These are phyloP conservation scores for Claviceps maximensis DNA, from an alignment of 2,329 filamentous ascomycete species.

Conservation along the genomic window DNA sequence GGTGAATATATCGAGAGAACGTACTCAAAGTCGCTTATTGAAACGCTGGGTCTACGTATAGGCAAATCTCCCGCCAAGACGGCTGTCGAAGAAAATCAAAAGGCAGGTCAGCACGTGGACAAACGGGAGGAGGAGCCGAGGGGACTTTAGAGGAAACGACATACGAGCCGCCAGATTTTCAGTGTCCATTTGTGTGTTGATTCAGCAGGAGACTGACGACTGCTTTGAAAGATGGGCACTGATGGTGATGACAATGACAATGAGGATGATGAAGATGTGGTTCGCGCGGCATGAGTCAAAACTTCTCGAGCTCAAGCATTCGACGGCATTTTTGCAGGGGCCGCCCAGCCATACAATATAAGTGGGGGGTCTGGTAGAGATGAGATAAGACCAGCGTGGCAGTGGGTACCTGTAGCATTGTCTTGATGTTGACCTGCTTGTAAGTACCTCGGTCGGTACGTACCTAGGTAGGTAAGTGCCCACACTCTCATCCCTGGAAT, in stretches of 20 bases:
- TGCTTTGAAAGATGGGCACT: background rate
- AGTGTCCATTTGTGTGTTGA: background rate
- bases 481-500: too few relatives aligned
- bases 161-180: background rate
- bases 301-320: background rate
- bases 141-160: background rate
- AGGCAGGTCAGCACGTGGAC: background rate
- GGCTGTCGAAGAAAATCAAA: background rate
- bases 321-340: background rate
- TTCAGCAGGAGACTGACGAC: background rate
- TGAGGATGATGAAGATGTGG: background rate
- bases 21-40: conserved; percentile 12
- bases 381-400: too few relatives aligned
- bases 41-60: conserved; percentile 5
- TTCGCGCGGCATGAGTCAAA: background rate
- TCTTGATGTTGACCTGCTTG: too few relatives aligned
- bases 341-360: too few relatives aligned
- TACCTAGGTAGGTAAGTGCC: too few relatives aligned
- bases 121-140: background rate
- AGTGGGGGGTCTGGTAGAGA: too few relatives aligned
- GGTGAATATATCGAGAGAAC: background rate
- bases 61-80: conserved; percentile 2
- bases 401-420: too few relatives aligned
- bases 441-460: too few relatives aligned
- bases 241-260: background rate